phyloP scores from a whole-genome alignment of 2,329 filamentous ascomycete species.

The Colletotrichum coccodes region DNA sequence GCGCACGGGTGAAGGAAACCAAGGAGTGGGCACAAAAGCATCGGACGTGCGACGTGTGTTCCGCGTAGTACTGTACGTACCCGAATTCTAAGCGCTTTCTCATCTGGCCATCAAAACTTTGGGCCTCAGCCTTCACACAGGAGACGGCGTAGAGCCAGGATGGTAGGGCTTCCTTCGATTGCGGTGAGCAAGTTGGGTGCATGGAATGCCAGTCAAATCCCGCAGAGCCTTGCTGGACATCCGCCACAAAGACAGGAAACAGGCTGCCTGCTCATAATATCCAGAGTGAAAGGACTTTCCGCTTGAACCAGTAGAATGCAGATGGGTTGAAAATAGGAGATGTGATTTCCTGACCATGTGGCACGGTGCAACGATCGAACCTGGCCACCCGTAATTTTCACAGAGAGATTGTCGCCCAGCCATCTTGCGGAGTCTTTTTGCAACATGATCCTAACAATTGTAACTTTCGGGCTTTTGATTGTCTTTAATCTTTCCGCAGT shows the following conservation, averaged over 20 bases:
- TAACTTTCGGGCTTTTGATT: background rate
- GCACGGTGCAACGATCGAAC: background rate
- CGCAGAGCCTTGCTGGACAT: background rate
- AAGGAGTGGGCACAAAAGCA: background rate
- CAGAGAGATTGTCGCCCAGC: background rate
- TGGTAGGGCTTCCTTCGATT: background rate
- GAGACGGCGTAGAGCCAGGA: background rate
- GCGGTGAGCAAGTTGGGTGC: background rate
- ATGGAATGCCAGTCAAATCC: conserved; percentile 8
- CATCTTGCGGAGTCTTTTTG: background rate
- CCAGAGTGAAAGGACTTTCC: background rate
- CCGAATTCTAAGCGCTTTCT: background rate
- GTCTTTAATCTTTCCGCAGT: no score
- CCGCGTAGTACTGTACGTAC: background rate
- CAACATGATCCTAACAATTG: background rate
- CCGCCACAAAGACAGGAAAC: background rate
- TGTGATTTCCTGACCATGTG: background rate
- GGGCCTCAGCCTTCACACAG: background rate
- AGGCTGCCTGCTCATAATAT: background rate
- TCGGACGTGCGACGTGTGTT: background rate
- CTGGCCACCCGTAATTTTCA: background rate
- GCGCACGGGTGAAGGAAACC: background rate
- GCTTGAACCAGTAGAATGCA: background rate
- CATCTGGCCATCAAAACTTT: background rate
- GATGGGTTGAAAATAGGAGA: background rate